Base-by-base conservation (phyloP, 148 eudicot species). In the Simmondsia chinensis region DNA sequence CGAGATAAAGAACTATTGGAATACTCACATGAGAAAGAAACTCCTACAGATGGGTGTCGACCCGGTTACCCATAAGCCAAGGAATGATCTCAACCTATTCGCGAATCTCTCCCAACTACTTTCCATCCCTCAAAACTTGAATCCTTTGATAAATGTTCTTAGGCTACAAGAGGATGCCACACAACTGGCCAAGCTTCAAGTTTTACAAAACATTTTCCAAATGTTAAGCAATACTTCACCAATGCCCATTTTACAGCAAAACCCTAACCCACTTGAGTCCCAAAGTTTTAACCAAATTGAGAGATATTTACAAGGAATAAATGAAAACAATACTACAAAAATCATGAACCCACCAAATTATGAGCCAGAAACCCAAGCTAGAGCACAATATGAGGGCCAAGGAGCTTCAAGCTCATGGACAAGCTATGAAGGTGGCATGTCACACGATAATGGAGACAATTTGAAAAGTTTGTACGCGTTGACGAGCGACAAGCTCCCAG, bases 1-100 rank as follows among this genome's bases (percentile, higher is more conserved):
- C 6, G 87, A 80, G 39, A 80, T 75, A 13, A 75, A 80, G 54
- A 80, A 80, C 35, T 61, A 66, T 4, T 80, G 88, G 87, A 80
- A 76, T 53, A 80, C 83, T 3, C 88, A 67, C 30, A 9, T 80
- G 4, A 61, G 83, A 25, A 80, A 57, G 46, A 80, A 73, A 59
- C 72, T 73, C 15, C 42, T 70, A 12, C 66, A 58, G 23, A 60
- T 40, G 69, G 80, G 79, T 11, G 67, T 80, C 22, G 83, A 76
- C 65, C 77, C 83, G 7, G 60, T 63, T 24, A 76, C 77, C 29
- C 80, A 73, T 50, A 66, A 56, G 47, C 80, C 74, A 37, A 47
- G 80, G 7, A 20, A 54, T 9, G 73, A 80, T 30, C 66, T 59
- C 43, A 76, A 61, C 46, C 29, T 64, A 20, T 43, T 72, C 14